Conservation (phyloP, 345 rosid species). For the Lepidium sativum region DNA sequence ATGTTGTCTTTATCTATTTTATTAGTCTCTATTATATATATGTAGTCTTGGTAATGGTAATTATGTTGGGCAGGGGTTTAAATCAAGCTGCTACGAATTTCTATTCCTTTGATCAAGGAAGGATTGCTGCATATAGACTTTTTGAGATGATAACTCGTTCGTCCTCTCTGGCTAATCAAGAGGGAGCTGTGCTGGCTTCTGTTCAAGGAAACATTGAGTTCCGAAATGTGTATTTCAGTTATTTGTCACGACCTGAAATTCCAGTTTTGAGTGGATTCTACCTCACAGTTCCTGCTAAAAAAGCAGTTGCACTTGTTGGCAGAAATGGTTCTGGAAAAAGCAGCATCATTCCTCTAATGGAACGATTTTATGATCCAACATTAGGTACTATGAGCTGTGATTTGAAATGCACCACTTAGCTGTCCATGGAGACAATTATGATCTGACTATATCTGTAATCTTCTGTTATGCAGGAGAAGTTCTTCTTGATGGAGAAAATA, state of each 20-base stretch:
- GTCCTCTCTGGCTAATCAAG: constrained; percentile 63
- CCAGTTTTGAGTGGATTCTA: constrained; percentile 96
- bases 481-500: constrained; percentile 93
- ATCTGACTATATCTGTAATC: constrained; percentile 6
- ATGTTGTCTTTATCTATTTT: background rate
- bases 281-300: constrained; percentile 95
- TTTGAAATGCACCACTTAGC: constrained; percentile 1
- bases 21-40: constrained; percentile 17
- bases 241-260: constrained; percentile 95
- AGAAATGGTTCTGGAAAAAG: constrained; percentile 99
- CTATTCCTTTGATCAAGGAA: constrained; percentile 97
- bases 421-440: background rate
- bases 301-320: constrained; percentile 96
- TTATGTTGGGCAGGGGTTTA: constrained; percentile 52
- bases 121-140: constrained; percentile 96
- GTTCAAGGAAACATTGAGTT: constrained; percentile 98
- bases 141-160: constrained; percentile 98
- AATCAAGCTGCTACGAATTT: constrained; percentile 99
- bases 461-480: constrained; percentile 80
- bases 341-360: constrained; percentile 96
- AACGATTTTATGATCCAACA: constrained; percentile 97
- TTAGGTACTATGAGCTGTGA: constrained; percentile 50
- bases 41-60: constrained; percentile 29
- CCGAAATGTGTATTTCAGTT: constrained; percentile 95
- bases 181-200: constrained; percentile 44